These are phyloP conservation scores for Vigna radiata DNA, from an alignment of 306 rosid genomes.

Conservation along the genomic window DNA sequence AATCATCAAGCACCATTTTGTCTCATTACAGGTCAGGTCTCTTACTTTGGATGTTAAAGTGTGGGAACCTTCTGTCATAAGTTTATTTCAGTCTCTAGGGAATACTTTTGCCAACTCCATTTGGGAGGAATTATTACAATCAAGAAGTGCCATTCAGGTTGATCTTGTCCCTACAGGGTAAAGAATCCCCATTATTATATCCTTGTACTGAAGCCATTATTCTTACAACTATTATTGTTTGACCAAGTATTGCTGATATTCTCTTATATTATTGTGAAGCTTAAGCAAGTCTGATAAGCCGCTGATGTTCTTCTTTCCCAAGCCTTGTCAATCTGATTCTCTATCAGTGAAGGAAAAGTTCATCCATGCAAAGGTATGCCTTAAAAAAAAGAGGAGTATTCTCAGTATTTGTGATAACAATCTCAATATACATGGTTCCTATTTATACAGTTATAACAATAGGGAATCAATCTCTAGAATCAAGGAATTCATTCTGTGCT, in stretches of 20 bases:
- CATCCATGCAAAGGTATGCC: constrained; percentile 92
- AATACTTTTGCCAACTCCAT: constrained; percentile 96
- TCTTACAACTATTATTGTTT: constrained; percentile 23
- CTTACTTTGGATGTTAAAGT: constrained; percentile 97
- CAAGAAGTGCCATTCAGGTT: constrained; percentile 88
- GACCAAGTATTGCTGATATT: constrained; percentile 47
- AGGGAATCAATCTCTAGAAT: no score
- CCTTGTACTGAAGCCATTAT: constrained; percentile 28
- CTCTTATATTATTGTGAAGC: constrained; percentile 61
- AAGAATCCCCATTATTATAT: constrained; percentile 49
- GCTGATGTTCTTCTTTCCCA: constrained; percentile 64
- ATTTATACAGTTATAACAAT: no score
- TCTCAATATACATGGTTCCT: no score
- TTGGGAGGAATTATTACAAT: constrained; percentile 97
- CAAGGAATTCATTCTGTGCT: no score
- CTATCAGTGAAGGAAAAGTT: constrained; percentile 95
- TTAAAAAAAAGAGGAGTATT: no score
- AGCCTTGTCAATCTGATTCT: constrained; percentile 86
- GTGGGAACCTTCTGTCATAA: constrained; percentile 98
- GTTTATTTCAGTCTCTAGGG: constrained; percentile 96
- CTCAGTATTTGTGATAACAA: no score
- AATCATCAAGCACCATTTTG: constrained; percentile 41
- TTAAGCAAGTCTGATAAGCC: constrained; percentile 78
- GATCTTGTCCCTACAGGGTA: constrained; percentile 93
- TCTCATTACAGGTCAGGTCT: constrained; percentile 83